Evolutionary conservation across 1,139 yeast species (phyloP).

Genomic region (Debaryomyces sp.): DNA sequence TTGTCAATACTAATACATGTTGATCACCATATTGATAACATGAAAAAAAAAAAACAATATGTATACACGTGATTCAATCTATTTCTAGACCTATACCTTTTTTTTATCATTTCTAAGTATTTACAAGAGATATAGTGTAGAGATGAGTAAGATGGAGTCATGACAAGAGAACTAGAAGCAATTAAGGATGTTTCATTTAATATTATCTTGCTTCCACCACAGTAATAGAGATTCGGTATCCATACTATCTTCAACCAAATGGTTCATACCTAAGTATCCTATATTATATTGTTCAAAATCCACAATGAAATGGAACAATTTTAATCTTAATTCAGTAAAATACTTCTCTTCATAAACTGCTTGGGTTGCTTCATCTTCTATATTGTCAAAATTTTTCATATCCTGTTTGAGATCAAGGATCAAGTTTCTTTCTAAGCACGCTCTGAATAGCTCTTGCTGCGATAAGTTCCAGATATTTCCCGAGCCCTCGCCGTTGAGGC

Average conservation of each 20-base stretch:
- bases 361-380: conserved; percentile 16
- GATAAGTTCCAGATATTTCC: conserved; percentile 53
- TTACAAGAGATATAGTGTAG: neutral
- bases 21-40: neutral
- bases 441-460: conserved; percentile 44
- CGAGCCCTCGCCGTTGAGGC: conserved; percentile 33
- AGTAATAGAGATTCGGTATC: conserved; percentile 7
- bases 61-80: neutral
- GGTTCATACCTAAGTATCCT: conserved; percentile 37
- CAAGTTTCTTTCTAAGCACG: conserved; percentile 55
- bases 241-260: conserved; percentile 11
- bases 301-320: conserved; percentile 32
- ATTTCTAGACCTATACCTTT: neutral
- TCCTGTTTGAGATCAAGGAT: conserved; percentile 29
- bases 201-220: conserved; percentile 13
- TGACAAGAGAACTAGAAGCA: neutral
- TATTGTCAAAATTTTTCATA: conserved; percentile 16
- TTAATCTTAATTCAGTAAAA: conserved; percentile 26
- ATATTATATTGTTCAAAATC: conserved; percentile 37
- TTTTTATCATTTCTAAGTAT: neutral
- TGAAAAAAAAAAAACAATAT: neutral
- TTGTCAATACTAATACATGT: neutral
- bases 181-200: neutral
- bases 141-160: neutral
- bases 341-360: conserved; percentile 15